Conservation (phyloP, 768 basidiomycete species). For the Suillus alpinus region DNA sequence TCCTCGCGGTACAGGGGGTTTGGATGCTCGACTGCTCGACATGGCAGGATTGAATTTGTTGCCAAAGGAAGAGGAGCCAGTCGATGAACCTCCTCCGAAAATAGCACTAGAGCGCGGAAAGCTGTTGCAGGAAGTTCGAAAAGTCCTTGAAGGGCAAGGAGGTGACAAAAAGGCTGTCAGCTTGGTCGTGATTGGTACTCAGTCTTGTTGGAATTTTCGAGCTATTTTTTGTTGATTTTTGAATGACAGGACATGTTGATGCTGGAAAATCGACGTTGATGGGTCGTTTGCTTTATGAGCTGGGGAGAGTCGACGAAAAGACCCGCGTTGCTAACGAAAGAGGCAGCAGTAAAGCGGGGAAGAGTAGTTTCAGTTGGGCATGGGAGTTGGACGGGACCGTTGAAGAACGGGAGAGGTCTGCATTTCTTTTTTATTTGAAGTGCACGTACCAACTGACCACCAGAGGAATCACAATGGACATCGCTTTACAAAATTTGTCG, state of each 20-base stretch:
- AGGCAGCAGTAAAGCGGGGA: constrained; percentile 86
- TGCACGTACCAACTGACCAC: constrained; percentile 9
- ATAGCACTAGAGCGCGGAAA: constrained; percentile 74
- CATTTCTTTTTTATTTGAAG: not conserved
- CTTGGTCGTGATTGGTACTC: constrained; percentile 85
- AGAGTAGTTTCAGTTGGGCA: constrained; percentile 96
- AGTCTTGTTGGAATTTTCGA: constrained; percentile 12
- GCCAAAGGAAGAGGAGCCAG: constrained; percentile 39
- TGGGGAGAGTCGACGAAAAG: constrained; percentile 86
- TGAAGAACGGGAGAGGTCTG: constrained; percentile 90
- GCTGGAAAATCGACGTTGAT: constrained; percentile 98
- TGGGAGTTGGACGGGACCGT: constrained; percentile 94
- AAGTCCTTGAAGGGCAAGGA: constrained; percentile 43
- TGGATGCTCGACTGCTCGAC: constrained; percentile 66
- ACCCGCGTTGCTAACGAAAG: constrained; percentile 81
- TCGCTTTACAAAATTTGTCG: constrained; percentile 75
- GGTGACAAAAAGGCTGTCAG: constrained; percentile 70
- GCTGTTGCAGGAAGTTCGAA: constrained; percentile 75
- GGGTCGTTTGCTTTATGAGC: constrained; percentile 91
- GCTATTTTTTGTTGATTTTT: constrained; percentile 9
- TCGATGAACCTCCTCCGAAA: constrained; percentile 56
- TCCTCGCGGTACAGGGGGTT: constrained; percentile 33
- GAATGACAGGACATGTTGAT: constrained; percentile 85
- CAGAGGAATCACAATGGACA: constrained; percentile 98
- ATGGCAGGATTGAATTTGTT: constrained; percentile 70